Evolutionary conservation across 495 filamentous ascomycete species (phyloP).

Genomic region (Evansstolkia leycettana): DNA sequence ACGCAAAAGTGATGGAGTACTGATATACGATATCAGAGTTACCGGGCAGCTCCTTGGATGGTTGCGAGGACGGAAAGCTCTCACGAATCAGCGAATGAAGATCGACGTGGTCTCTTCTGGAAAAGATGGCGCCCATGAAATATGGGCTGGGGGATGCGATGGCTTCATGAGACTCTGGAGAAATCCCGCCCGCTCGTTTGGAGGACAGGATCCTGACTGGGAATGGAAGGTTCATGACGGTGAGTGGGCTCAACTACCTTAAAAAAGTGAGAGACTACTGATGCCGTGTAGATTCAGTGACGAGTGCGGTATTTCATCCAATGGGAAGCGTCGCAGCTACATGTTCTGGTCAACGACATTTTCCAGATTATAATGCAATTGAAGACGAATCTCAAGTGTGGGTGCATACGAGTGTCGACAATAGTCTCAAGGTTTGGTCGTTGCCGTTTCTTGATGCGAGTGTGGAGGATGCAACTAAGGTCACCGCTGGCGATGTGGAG

Average conservation of each 20-base stretch:
- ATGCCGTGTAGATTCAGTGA: slow-evolving; percentile 38
- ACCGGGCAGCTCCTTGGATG: slow-evolving; percentile 54
- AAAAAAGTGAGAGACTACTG: slow-evolving; percentile 5
- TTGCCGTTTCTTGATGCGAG: slow-evolving; percentile 17
- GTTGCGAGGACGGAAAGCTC: slow-evolving; percentile 56
- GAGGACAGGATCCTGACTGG: slow-evolving; percentile 41
- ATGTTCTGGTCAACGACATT: slow-evolving; percentile 50
- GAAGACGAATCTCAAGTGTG: slow-evolving; percentile 2
- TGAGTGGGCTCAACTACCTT: slow-evolving; percentile 6
- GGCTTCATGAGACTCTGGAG: slow-evolving; percentile 70
- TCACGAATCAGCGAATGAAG: slow-evolving; percentile 66
- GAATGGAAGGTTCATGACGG: slow-evolving; percentile 47
- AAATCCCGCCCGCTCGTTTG: slow-evolving; percentile 42
- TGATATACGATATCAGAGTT: slow-evolving; percentile 77
- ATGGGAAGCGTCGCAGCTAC: slow-evolving; percentile 60
- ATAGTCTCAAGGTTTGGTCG: slow-evolving; percentile 55
- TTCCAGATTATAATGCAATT: slow-evolving; percentile 5
- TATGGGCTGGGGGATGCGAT: slow-evolving; percentile 79
- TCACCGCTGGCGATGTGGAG: too few relatives aligned
- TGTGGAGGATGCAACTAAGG: too few relatives aligned
- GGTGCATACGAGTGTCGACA: slow-evolving; percentile 26
- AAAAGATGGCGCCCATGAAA: slow-evolving; percentile 45
- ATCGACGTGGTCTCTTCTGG: slow-evolving; percentile 48
- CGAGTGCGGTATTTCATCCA: slow-evolving; percentile 53
- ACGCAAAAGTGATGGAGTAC: slow-evolving; percentile 56